Evolutionary conservation across 2,329 filamentous ascomycete genomes (phyloP), one percentile per base, ranked within the genome.

Genomic region (Fusarium penzigii): DNA sequence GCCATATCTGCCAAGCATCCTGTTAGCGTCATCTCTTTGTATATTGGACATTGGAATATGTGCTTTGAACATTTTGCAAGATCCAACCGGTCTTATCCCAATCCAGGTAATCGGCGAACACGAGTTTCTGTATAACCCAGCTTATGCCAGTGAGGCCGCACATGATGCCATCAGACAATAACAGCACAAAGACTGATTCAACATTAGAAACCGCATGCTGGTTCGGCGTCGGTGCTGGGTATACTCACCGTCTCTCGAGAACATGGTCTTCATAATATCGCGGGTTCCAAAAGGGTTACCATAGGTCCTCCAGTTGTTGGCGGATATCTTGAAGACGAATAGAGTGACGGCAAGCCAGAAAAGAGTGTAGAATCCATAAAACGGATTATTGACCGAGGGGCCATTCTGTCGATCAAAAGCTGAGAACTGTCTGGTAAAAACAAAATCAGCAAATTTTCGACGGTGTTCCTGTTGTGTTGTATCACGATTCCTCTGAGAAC

Each of bases 291-390:
- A 77, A 1, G 86, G 78, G 50, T 79, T 89, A 34, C 89, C 89
- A 58, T 87, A 80, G n/a, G 76, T 74, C 55, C 78, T 78, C 78
- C 84, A 91, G 64, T 92, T 92, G 39, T 83, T 77, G 32, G 83
- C 82, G 0, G 80, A 86, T 44, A 89, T 84, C 65, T 85, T 85
- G 34, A 88, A 64, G 52, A 91, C 80, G 60, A 88, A 79, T 41
- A 92, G 68, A 7, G 81, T 79, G 56, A 90, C 84, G 9, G 80
- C 79, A 43, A 91, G 79, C 88, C 89, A 92, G 68, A 91, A 91
- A 1, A 93, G 75, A 0, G 86, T 89, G 64, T 89, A 92, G 73
- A 92, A 92, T 29, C 89, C 89, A 66, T 88, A 84, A 62, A 92
- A 92, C 0, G 86, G 85, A 40, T 85, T 90, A 44, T 86, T 84